phyloP scores from a whole-genome alignment of 345 rosid species.

The Acer campestre region DNA sequence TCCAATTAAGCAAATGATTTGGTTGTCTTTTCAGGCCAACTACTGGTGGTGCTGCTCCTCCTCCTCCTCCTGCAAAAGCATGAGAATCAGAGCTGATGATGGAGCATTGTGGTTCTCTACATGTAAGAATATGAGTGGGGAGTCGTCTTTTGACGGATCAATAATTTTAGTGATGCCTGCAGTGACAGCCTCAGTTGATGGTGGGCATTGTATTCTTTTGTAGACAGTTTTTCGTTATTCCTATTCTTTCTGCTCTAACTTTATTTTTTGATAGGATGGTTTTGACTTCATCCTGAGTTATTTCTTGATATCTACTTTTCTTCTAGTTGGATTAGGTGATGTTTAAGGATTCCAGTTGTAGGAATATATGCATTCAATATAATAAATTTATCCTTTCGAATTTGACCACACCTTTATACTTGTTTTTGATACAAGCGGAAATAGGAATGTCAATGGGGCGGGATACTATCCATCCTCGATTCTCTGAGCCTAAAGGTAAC shows the following conservation, averaged over 20 bases:
- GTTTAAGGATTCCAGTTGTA: background rate
- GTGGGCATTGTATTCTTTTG: slow-evolving; percentile 14
- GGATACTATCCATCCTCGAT: too few species aligned
- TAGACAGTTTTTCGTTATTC: background rate
- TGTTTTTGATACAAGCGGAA: background rate
- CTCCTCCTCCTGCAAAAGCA: slow-evolving; percentile 36
- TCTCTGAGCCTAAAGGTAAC: too few species aligned
- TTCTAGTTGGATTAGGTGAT: background rate
- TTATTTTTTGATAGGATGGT: background rate
- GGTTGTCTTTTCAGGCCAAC: slow-evolving; percentile 49
- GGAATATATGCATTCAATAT: background rate
- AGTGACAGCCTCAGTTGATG: slow-evolving; percentile 1
- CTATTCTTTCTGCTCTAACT: background rate
- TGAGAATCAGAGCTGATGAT: slow-evolving; percentile 27
- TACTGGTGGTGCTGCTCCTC: slow-evolving; percentile 60
- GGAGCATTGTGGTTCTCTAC: background rate
- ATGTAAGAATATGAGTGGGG: slow-evolving; percentile 1
- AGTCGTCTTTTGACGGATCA: slow-evolving; percentile 1
- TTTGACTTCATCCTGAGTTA: background rate
- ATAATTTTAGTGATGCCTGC: slow-evolving; percentile 16
- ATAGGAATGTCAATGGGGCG: too few species aligned
- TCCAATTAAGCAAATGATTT: slow-evolving; percentile 13
- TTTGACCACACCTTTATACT: too few species aligned
- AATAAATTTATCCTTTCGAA: background rate
- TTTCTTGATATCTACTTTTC: background rate